phyloP scores from a whole-genome alignment of 768 basidiomycete genomes.

The Boletus vinaceobasis region DNA sequence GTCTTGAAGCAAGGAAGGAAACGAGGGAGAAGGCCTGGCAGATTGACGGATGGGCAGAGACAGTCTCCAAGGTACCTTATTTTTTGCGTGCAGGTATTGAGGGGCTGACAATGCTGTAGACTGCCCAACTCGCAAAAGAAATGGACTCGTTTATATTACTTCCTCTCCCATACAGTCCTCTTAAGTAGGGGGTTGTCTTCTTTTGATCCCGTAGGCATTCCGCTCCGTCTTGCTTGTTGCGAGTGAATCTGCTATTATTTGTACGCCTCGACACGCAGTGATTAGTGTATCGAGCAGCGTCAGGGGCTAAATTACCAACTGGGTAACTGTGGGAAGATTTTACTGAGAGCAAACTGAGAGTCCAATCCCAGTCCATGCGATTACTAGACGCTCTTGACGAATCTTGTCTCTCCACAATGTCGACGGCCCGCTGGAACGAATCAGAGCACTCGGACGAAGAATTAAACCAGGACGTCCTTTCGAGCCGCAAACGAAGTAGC shows the following conservation, averaged over 20 bases:
- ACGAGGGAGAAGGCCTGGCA: constrained; percentile 90
- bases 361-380: constrained; percentile 7
- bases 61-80: constrained; percentile 73
- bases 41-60: constrained; percentile 93
- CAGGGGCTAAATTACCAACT: constrained; percentile 12
- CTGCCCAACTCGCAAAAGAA: constrained; percentile 75
- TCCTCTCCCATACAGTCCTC: constrained; percentile 79
- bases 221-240: not conserved
- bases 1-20: constrained; percentile 77
- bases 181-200: constrained; percentile 50
- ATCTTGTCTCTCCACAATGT: constrained; percentile 20
- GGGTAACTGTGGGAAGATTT: constrained; percentile 17
- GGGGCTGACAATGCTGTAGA: constrained; percentile 46
- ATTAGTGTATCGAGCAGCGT: not conserved
- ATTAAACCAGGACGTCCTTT: constrained; percentile 36
- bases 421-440: constrained; percentile 46
- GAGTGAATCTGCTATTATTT: not conserved
- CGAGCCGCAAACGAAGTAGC: constrained; percentile 59
- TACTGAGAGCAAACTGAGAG: constrained; percentile 3
- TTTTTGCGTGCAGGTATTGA: constrained; percentile 12
- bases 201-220: not conserved
- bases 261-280: not conserved
- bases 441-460: constrained; percentile 64
- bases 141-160: constrained; percentile 88
- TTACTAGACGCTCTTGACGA: not conserved